These are phyloP conservation scores for Microcos paniculata DNA, from an alignment of 345 rosid species.

Conservation along the genomic window DNA sequence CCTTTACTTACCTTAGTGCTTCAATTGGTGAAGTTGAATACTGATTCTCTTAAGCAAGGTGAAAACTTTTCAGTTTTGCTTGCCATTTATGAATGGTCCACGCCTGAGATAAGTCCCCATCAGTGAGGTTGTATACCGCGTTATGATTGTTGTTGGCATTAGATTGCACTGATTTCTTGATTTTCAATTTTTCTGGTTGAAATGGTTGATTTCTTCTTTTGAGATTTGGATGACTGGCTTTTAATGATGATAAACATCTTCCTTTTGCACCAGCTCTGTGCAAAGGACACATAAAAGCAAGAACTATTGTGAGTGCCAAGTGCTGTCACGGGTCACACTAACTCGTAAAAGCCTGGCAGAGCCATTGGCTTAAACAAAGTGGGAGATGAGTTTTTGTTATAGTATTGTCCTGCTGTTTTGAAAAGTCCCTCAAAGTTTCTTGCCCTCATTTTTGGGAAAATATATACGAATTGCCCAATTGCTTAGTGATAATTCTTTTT, in stretches of 20 bases:
- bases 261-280: not conserved
- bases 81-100: not conserved
- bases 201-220: conserved; percentile 3
- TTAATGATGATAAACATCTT: conserved; percentile 6
- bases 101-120: conserved; percentile 13
- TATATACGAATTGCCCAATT: not conserved
- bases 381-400: conserved; percentile 15
- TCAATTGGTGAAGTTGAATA: conserved; percentile 7
- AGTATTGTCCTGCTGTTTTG: not conserved
- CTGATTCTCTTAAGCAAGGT: too few relatives aligned
- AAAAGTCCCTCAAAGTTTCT: conserved; percentile 2
- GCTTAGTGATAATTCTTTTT: not conserved
- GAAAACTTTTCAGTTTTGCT: not conserved
- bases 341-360: conserved; percentile 7
- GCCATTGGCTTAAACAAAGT: conserved; percentile 34
- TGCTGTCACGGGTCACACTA: conserved; percentile 25
- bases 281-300: conserved; percentile 24
- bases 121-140: conserved; percentile 19
- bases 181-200: too few relatives aligned
- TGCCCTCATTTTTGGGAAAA: not conserved
- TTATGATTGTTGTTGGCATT: conserved; percentile 1
- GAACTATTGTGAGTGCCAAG: conserved; percentile 26
- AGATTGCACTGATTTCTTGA: conserved; percentile 7
- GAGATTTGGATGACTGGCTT: not conserved
- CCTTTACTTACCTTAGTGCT: conserved; percentile 6